Conservation (phyloP, 2,329 filamentous ascomycete genomes). For the Neofusicoccum umdonicola region DNA sequence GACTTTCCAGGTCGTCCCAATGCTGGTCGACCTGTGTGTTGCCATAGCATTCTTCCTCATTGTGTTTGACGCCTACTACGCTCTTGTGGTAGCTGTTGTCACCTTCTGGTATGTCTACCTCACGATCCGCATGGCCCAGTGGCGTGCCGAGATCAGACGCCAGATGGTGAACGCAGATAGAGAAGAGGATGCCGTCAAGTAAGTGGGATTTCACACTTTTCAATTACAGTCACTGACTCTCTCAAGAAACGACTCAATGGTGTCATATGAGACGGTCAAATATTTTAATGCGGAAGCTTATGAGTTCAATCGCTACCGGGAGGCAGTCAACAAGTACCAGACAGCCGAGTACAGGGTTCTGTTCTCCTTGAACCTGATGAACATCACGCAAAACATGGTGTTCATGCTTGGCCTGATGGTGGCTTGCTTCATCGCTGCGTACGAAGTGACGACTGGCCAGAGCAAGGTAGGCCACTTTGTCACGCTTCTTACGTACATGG, state of each 20-base stretch:
- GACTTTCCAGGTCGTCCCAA: constrained; percentile 92
- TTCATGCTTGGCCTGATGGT: constrained; percentile 64
- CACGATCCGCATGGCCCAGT: constrained; percentile 93
- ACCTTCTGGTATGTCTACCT: constrained; percentile 96
- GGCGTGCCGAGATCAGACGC: constrained; percentile 83
- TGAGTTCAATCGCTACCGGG: constrained; percentile 57
- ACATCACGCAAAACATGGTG: constrained; percentile 62
- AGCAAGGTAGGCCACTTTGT: constrained; percentile 67
- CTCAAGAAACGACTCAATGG: constrained; percentile 83
- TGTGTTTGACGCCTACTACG: constrained; percentile 83
- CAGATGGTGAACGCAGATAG: constrained; percentile 94
- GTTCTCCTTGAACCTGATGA: constrained; percentile 58
- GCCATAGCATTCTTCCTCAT: constrained; percentile 79
- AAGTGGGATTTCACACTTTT: constrained; percentile 30
- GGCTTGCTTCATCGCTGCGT: constrained; percentile 68
- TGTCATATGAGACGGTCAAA: constrained; percentile 84
- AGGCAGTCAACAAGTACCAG: constrained; percentile 58
- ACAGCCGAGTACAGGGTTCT: constrained; percentile 57
- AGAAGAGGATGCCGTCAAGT: constrained; percentile 94
- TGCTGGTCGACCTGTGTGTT: constrained; percentile 85
- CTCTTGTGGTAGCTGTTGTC: constrained; percentile 82
- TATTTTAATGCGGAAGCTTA: constrained; percentile 62
- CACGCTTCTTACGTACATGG: constrained; percentile 71
- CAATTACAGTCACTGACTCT: constrained; percentile 25
- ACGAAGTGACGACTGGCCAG: constrained; percentile 62